phyloP scores from a whole-genome alignment of 2,329 filamentous ascomycete genomes.

The Fusarium nisikadoi region DNA sequence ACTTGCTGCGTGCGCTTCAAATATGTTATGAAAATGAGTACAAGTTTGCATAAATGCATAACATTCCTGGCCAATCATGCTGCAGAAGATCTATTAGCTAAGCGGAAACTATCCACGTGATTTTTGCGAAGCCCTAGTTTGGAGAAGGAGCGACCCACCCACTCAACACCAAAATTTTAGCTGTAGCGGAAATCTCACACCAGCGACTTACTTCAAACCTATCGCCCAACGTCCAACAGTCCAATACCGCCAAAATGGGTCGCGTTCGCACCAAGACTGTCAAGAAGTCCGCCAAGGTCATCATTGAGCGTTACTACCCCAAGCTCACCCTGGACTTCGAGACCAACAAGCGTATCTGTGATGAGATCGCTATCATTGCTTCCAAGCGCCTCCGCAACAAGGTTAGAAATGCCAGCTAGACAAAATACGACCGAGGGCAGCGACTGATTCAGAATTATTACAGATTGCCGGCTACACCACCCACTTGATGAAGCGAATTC shows the following conservation, averaged over 20 bases:
- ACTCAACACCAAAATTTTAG: constrained; percentile 44
- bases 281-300: constrained; percentile 93
- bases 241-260: constrained; percentile 72
- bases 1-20: background rate
- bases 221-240: constrained; percentile 51
- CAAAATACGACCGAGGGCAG: background rate
- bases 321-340: constrained; percentile 99
- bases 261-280: constrained; percentile 77
- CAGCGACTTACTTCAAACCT: constrained; percentile 46
- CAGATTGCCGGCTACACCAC: constrained; percentile 99
- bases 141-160: background rate
- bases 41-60: background rate
- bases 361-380: constrained; percentile 99
- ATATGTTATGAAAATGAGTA: background rate
- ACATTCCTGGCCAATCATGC: background rate
- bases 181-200: constrained; percentile 35
- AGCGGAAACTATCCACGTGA: constrained; percentile 12
- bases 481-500: constrained; percentile 99
- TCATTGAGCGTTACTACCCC: constrained; percentile 99
- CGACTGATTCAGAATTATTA: constrained; percentile 34
- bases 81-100: background rate
- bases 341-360: constrained; percentile 99
- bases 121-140: constrained; percentile 45
- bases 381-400: constrained; percentile 99
- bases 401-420: constrained; percentile 62